phyloP scores from a whole-genome alignment of 257 asterid species.

The Rubia yunnanensis region DNA sequence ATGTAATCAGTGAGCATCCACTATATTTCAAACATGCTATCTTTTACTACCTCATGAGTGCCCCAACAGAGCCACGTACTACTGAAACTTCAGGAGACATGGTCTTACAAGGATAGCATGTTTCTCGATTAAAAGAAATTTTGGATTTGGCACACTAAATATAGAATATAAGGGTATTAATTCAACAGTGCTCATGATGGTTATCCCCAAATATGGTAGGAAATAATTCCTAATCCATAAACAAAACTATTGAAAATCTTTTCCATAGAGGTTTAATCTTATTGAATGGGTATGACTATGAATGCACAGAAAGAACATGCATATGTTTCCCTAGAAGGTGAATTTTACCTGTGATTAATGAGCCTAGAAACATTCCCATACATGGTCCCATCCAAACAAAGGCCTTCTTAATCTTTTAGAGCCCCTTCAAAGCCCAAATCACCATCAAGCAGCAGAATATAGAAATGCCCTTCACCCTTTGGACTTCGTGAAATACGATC shows the following conservation, averaged over 20 bases:
- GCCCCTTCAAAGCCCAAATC: conserved; percentile 79
- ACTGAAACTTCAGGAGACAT: not conserved
- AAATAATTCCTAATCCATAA: not conserved
- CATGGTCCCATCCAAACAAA: conserved; percentile 83
- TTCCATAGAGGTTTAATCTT: too few species aligned
- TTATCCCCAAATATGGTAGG: not conserved
- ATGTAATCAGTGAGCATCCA: not conserved
- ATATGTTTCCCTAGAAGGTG: not conserved
- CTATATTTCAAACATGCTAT: not conserved
- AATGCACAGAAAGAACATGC: not conserved
- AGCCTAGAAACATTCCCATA: conserved; percentile 93
- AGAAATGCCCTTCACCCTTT: conserved; percentile 51
- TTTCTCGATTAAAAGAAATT: not conserved
- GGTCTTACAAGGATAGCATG: not conserved
- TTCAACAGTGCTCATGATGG: not conserved
- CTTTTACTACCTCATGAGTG: not conserved
- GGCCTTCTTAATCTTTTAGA: conserved; percentile 83
- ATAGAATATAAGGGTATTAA: too few species aligned
- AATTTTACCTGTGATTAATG: conserved; percentile 78
- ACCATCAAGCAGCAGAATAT: conserved; percentile 95
- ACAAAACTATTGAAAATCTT: not conserved
- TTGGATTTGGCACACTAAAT: not conserved
- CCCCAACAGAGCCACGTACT: not conserved
- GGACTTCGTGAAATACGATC: conserved; percentile 58
- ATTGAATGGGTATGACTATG: not conserved